phyloP scores from a whole-genome alignment of 495 filamentous ascomycete species.

The Aspergillus carlsbadensis region DNA sequence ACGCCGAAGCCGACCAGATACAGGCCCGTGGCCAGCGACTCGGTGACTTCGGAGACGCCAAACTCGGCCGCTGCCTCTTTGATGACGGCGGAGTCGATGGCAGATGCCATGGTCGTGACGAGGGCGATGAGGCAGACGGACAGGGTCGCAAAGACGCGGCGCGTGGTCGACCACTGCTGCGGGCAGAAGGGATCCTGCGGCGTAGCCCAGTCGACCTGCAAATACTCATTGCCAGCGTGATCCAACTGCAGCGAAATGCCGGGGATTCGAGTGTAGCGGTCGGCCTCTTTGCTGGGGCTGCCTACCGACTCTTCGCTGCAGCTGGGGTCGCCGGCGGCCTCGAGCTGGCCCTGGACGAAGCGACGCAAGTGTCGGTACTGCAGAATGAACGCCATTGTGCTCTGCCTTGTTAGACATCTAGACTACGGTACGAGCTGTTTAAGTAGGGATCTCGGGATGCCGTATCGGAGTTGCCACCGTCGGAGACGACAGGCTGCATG shows the following conservation, averaged over 20 bases:
- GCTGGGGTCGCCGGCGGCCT: not conserved
- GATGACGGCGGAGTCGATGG: slow-evolving; percentile 3
- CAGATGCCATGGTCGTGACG: slow-evolving; percentile 6
- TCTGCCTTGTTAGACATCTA: no score
- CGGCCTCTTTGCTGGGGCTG: not conserved
- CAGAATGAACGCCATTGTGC: not conserved
- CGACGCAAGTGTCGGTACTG: not conserved
- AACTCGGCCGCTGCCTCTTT: not conserved
- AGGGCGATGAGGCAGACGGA: slow-evolving; percentile 4
- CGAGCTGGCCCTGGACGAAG: not conserved
- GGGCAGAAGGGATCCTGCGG: slow-evolving; percentile 1
- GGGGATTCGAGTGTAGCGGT: not conserved
- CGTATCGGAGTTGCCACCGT: no score
- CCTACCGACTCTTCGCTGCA: not conserved
- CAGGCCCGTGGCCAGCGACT: slow-evolving; percentile 32
- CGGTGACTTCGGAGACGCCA: slow-evolving; percentile 1
- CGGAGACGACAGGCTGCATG: no score
- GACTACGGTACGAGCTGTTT: no score
- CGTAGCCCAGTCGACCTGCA: not conserved
- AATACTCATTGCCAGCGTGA: not conserved
- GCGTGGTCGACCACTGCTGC: not conserved
- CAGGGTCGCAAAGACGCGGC: not conserved
- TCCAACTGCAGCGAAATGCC: not conserved
- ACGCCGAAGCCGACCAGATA: slow-evolving; percentile 64
- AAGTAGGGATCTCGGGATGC: no score